Conservation (phyloP, 306 rosid species). For the Coriaria nepalensis region DNA sequence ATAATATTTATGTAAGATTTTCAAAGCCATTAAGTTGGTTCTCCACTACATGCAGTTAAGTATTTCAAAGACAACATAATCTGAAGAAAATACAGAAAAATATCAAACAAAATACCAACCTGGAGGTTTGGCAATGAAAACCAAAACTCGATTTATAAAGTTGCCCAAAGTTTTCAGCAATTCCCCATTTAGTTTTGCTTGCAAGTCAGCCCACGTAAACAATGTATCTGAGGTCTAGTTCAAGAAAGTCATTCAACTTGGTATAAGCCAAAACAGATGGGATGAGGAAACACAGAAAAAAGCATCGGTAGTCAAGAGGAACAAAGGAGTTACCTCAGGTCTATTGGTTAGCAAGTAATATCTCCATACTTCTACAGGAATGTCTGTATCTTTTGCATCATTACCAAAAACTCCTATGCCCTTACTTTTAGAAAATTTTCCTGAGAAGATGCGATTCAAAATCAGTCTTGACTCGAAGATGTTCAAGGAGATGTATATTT, state of each 20-base stretch:
- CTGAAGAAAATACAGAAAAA: not conserved
- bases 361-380: slow-evolving; percentile 97
- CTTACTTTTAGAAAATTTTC: slow-evolving; percentile 93
- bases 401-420: slow-evolving; percentile 93
- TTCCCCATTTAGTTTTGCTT: slow-evolving; percentile 83
- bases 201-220: slow-evolving; percentile 87
- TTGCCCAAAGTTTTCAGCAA: slow-evolving; percentile 90
- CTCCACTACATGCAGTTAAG: not conserved
- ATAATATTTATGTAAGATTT: too few species aligned
- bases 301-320: slow-evolving; percentile 6
- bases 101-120: slow-evolving; percentile 33
- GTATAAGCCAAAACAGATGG: not conserved
- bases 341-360: slow-evolving; percentile 89
- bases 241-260: not conserved
- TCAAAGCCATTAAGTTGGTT: too few species aligned
- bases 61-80: not conserved
- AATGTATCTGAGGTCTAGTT: slow-evolving; percentile 78
- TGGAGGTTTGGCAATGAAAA: slow-evolving; percentile 92
- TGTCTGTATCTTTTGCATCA: slow-evolving; percentile 81
- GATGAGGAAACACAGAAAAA: not conserved
- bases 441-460: slow-evolving; percentile 20
- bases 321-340: slow-evolving; percentile 63
- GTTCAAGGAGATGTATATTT: not conserved
- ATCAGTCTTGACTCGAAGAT: not conserved
- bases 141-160: slow-evolving; percentile 76